phyloP scores from a whole-genome alignment of 192 early-diverging fungal species.

The Paraglomus brasilianum region DNA sequence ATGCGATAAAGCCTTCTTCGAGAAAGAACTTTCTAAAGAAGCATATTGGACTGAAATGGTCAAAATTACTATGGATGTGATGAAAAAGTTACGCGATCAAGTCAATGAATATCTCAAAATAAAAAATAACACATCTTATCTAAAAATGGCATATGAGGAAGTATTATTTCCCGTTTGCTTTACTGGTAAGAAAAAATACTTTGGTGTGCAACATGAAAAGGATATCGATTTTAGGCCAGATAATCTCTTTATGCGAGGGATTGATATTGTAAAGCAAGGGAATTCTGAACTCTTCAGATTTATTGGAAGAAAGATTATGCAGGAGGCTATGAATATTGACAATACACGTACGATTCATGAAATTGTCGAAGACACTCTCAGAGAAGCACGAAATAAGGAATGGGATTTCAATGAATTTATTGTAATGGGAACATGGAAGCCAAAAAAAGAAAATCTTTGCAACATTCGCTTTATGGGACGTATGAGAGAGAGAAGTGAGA shows the following conservation, averaged over 20 bases:
- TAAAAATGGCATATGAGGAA: constrained; percentile 18
- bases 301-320: neutral
- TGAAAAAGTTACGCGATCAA: neutral
- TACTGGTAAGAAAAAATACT: constrained; percentile 19
- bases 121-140: constrained; percentile 19
- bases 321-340: neutral
- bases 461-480: neutral
- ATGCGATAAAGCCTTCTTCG: constrained; percentile 1
- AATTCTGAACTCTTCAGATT: neutral
- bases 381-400: neutral
- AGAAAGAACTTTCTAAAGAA: neutral
- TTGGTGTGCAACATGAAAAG: neutral
- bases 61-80: constrained; percentile 18
- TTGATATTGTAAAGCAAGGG: constrained; percentile 13
- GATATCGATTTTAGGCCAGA: neutral
- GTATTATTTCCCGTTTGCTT: constrained; percentile 23
- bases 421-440: neutral
- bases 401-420: constrained; percentile 8
- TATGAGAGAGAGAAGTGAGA: neutral
- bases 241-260: constrained; percentile 11
- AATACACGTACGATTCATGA: neutral
- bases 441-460: neutral
- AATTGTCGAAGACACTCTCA: constrained; percentile 12
- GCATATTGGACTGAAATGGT: constrained; percentile 23
- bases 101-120: constrained; percentile 6